Base-by-base conservation (phyloP, 306 rosid genomes). In the Crataegus laevigata region DNA sequence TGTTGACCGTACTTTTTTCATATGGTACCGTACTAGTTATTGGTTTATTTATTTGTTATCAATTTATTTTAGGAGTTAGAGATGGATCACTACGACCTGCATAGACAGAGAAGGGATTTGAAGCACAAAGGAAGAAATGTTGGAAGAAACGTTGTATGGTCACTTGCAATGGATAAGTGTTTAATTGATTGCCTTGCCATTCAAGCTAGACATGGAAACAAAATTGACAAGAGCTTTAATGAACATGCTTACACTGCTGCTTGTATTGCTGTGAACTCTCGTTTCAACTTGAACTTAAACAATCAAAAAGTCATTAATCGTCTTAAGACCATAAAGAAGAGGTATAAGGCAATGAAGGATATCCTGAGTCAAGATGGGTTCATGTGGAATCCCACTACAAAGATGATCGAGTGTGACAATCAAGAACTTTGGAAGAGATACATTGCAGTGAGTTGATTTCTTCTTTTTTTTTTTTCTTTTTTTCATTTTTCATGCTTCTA, bases 101-200 rank as follows among this genome's bases (percentile, higher is more conserved):
- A 79, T 71, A 84, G 88, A 45, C 89, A 87, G 80, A 89, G 91
- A 83, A 82, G 83, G 87, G 91, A 85, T 78, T 74, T 80, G 79
- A 91, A 86, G 86, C 88, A 83, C 82, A 91, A 88, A 74, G 94
- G 94, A 79, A 89, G 90, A 84, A 91, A 91, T 77, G 94, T 89
- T 77, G 94, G 97, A 79, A 89, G 90, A 84, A 91, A 91, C 77
- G 94, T 91, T 77, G 92, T 91, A 54, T 91, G 97, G 97, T 91
- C 97, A 78, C 73, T 75, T 79, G 90, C 89, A 66, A 91, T 91
- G 92, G 97, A 89, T 75, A 89, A 85, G 85, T 91, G 94, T 74
- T 85, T 91, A 32, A 89, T 87, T 74, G 91, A 89, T 84, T 79
- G 91, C 66, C 88, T 91, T 80, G 87, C 90, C 29, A 71, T 89